A percentile compares a stretch with the other conserved stretches of the same genome.
phyloP scores from a whole-genome alignment of 2,329 filamentous ascomycete genomes.

The Exophiala alcalophila region DNA sequence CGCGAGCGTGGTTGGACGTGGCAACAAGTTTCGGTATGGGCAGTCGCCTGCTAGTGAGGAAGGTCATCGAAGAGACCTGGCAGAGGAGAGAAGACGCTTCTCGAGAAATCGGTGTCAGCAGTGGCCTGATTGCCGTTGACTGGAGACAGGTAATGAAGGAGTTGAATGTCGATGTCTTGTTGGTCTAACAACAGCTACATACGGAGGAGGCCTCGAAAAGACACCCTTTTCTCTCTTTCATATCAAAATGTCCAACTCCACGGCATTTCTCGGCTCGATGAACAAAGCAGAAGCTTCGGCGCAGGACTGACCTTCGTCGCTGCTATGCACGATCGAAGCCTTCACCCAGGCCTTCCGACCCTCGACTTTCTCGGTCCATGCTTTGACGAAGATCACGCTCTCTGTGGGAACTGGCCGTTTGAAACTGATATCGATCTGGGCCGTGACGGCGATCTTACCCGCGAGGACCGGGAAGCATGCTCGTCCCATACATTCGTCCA shows the following conservation, averaged over 20 bases:
- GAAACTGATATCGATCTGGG: constrained; percentile 39
- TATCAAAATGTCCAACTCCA: constrained; percentile 8
- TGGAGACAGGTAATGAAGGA: constrained; percentile 20
- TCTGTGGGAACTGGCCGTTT: constrained; percentile 36
- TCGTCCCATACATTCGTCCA: constrained; percentile 40
- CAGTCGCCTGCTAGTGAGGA: constrained; percentile 7
- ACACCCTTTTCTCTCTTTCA: neutral
- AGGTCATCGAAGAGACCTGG: constrained; percentile 15
- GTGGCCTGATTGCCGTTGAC: constrained; percentile 8
- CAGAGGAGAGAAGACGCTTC: constrained; percentile 5
- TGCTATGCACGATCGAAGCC: constrained; percentile 32
- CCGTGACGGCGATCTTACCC: constrained; percentile 38
- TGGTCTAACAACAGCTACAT: constrained; percentile 4
- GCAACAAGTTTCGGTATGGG: constrained; percentile 12
- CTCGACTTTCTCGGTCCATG: constrained; percentile 36
- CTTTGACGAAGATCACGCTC: constrained; percentile 35
- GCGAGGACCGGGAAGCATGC: constrained; percentile 36
- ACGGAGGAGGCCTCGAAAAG: neutral
- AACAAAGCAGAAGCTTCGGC: constrained; percentile 40
- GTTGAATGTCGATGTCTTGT: constrained; percentile 11
- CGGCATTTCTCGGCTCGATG: constrained; percentile 36
- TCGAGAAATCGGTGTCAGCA: constrained; percentile 1
- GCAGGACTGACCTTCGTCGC: constrained; percentile 33
- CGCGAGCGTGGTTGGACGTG: constrained; percentile 6
- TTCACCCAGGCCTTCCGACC: constrained; percentile 41